Conservation (phyloP, 176 grass and related monocot species). For the Raddia distichophylla region DNA sequence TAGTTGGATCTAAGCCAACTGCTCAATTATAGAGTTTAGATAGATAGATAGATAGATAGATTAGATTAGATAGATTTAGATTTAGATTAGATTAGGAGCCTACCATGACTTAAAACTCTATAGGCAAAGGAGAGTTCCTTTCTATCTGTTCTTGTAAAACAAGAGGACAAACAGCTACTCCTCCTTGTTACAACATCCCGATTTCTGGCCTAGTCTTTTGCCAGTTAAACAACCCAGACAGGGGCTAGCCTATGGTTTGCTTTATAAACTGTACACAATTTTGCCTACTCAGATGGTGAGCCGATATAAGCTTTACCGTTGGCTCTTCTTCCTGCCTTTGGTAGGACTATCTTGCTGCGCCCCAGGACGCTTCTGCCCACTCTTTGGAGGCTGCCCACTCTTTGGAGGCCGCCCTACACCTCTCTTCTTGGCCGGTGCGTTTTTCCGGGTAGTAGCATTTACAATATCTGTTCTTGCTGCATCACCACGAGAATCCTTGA, state of each 20-base stretch:
- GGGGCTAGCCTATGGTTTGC: conserved; percentile 18
- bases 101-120: conserved; percentile 38
- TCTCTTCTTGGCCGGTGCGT: conserved; percentile 44
- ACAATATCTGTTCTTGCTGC: neutral
- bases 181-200: conserved; percentile 42
- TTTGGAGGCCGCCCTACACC: conserved; percentile 56
- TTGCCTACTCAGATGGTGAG: neutral
- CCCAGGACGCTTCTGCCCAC: conserved; percentile 41
- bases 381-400: conserved; percentile 56
- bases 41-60: no score
- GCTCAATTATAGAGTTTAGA: no score
- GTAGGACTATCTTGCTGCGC: conserved; percentile 39
- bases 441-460: conserved; percentile 13
- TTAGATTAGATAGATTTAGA: no score
- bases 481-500: conserved; percentile 18
- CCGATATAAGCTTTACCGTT: conserved; percentile 32
- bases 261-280: conserved; percentile 51
- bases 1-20: no score
- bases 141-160: conserved; percentile 37
- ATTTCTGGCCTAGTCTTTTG: conserved; percentile 34
- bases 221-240: conserved; percentile 36
- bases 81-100: neutral
- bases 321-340: conserved; percentile 47
- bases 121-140: conserved; percentile 15
- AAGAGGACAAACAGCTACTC: conserved; percentile 24